Evolutionary conservation across 257 asterid species (phyloP).

Genomic region (Solanum medicagineum): DNA sequence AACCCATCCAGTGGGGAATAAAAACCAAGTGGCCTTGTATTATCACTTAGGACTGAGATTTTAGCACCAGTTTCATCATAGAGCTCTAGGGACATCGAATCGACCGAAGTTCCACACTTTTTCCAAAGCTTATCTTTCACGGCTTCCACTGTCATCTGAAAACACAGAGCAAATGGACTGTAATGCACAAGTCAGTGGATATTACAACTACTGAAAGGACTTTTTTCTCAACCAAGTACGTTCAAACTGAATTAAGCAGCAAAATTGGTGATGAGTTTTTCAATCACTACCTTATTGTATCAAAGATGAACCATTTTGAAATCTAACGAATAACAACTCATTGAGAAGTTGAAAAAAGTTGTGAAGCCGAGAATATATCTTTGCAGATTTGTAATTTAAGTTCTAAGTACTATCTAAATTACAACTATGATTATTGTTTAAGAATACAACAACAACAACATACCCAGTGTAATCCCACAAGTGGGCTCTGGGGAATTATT

Average conservation of each 20-base stretch:
- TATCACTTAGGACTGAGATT: conserved; percentile 46
- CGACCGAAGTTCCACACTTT: conserved; percentile 84
- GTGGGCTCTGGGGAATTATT: no score
- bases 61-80: conserved; percentile 64
- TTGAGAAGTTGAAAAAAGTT: neutral
- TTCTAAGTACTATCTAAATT: neutral
- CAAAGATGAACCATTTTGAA: neutral
- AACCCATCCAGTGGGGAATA: conserved; percentile 86
- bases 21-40: conserved; percentile 63
- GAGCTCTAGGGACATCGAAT: conserved; percentile 79
- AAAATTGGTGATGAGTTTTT: neutral
- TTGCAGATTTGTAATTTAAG: neutral
- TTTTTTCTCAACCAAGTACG: neutral
- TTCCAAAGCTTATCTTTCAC: conserved; percentile 88
- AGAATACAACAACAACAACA: no score
- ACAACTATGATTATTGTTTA: neutral
- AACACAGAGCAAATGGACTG: neutral
- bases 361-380: neutral
- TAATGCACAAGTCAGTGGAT: neutral
- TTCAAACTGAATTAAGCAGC: neutral
- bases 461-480: no score
- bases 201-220: neutral
- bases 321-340: neutral
- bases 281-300: neutral
- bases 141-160: conserved; percentile 72